phyloP scores from a whole-genome alignment of 148 eudicot species.

The Vaccinium vitisidaea region DNA sequence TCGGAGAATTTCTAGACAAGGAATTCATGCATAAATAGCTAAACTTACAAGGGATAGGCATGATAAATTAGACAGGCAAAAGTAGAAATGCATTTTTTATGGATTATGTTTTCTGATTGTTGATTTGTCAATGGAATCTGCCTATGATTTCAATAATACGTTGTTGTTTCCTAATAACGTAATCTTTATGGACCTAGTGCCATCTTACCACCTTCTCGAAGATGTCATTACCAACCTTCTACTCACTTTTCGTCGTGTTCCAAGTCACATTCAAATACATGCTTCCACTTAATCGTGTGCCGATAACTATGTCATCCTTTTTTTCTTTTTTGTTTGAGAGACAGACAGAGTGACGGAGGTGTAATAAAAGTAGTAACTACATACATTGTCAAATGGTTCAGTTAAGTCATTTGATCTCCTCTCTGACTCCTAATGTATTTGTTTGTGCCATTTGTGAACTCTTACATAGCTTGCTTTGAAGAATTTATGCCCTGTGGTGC shows the following conservation, averaged over 20 bases:
- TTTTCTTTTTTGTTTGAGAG: conserved; percentile 5
- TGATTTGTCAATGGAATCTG: neutral
- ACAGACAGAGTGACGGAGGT: neutral
- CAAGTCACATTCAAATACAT: neutral
- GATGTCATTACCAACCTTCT: neutral
- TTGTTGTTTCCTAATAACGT: neutral
- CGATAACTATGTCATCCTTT: neutral
- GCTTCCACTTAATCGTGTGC: neutral
- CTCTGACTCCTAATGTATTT: neutral
- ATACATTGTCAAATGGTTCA: neutral
- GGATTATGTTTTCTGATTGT: neutral
- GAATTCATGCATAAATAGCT: neutral
- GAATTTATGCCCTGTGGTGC: conserved; percentile 7
- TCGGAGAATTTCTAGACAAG: neutral
- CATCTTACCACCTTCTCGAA: neutral
- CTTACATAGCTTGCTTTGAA: conserved; percentile 1
- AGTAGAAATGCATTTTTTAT: neutral
- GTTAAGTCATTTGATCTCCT: neutral
- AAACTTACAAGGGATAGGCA: neutral
- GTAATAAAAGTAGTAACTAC: neutral
- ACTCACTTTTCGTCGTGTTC: neutral
- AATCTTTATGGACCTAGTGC: neutral
- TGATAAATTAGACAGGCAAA: neutral
- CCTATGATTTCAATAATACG: neutral
- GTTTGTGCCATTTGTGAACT: neutral